A percentile compares a stretch with the other conserved stretches of the same genome.
Conservation (phyloP, 805 yeast species). For the Lipomyces mesembrius region DNA sequence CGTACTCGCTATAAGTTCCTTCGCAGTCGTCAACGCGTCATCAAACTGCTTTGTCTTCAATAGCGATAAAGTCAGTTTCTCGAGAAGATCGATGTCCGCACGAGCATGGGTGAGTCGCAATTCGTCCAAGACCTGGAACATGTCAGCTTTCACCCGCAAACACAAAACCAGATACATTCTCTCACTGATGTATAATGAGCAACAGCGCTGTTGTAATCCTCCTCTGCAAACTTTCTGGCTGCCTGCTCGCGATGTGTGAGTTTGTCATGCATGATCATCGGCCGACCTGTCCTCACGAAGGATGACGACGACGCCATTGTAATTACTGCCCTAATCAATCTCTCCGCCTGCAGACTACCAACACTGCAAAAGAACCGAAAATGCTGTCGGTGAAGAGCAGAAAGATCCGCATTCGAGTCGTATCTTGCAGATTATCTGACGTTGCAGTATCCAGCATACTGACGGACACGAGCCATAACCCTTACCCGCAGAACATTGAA, state of each 20-base stretch:
- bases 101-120: neutral
- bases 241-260: neutral
- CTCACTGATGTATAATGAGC: neutral
- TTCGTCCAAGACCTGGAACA: neutral
- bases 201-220: neutral
- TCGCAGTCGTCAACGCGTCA: neutral
- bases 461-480: neutral
- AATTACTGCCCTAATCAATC: neutral
- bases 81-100: neutral
- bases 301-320: conserved; percentile 1
- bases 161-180: neutral
- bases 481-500: neutral
- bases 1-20: neutral
- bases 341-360: neutral
- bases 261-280: neutral
- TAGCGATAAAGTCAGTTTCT: neutral
- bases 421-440: neutral
- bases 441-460: no score
- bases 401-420: neutral
- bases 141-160: conserved; percentile 1
- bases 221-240: neutral
- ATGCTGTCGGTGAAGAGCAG: neutral
- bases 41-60: conserved; percentile 1
- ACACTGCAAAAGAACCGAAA: neutral
- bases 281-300: neutral